Evolutionary conservation across 2,329 filamentous ascomycete species (phyloP), one percentile per base, ranked within the genome.

Genomic region (Aspergillus brunneoviolaceus): DNA sequence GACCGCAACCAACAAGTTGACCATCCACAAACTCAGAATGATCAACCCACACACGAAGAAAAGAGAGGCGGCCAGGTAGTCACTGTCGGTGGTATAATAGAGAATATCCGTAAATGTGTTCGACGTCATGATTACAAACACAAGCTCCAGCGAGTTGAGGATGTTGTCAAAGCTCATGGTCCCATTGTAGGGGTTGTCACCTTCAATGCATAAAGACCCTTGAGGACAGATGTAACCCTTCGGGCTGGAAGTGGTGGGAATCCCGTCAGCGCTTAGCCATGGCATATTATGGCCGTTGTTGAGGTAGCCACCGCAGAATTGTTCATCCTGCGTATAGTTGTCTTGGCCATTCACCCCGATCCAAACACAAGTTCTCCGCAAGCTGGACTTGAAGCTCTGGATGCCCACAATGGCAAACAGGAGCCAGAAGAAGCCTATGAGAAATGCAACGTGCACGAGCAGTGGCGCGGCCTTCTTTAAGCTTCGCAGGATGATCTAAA

Each of bases 121-220:
- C 52, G 92, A 94, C 69, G 92, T 96, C 91, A 99, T 99, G 72
- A 99, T 89, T 55, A 99, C 92, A 72, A 99, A 99, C 2, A 99
- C 93, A 60, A 98, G 81, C 77, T 99, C 92, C 55, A 98, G 79
- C 0, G 93, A 97, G 65, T 98, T 88, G 31, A 91, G 78, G 47
- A 99, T 96, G 72, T 98, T 94, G 79, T 99, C 95, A 71, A 98
- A 99, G 74, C 89, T 96, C 69, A 97, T 85, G 0, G 95, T 99
- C 55, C 86, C 87, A 68, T 91, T 91, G 74, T 86, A 92, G 0
- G 95, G 95, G 69, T 90, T 96, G 2, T 78, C 71, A 60, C 88
- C 86, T 76, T 96, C 87, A 19, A 97, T 82, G 71, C 95, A 99
- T 4, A 90, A 77, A 1, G 94, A 98, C 6, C 91, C 88, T 56